phyloP scores from a whole-genome alignment of 768 basidiomycete genomes.

The Neoboletus magnificus region DNA sequence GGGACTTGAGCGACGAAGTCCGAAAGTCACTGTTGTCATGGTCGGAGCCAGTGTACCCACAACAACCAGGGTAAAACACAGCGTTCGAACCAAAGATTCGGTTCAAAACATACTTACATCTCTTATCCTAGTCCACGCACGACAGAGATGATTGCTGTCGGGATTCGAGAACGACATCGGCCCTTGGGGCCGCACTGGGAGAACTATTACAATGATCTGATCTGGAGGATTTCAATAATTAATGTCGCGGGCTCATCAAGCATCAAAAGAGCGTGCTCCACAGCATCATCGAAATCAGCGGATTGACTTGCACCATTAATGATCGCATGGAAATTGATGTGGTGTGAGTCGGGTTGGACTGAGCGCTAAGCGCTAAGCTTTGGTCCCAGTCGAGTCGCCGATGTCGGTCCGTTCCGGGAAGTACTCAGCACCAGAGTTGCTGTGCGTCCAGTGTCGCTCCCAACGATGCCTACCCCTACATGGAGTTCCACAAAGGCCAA shows the following conservation, averaged over 20 bases:
- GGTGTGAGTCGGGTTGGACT: neutral
- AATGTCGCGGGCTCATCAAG: neutral
- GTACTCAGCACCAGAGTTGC: neutral
- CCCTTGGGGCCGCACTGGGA: neutral
- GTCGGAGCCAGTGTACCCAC: neutral
- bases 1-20: neutral
- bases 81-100: neutral
- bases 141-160: neutral
- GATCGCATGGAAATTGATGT: neutral
- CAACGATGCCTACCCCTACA: slow-evolving; percentile 30
- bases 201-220: too few species aligned
- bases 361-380: too few species aligned
- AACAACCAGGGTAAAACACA: neutral
- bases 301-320: neutral
- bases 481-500: slow-evolving; percentile 67
- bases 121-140: neutral
- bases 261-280: neutral
- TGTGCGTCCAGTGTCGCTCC: neutral
- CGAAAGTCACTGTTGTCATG: neutral
- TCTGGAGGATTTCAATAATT: neutral
- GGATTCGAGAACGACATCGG: neutral
- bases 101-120: neutral
- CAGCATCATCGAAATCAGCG: neutral
- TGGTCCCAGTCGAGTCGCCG: too few species aligned
- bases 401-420: slow-evolving; percentile 14